Base-by-base conservation (phyloP, 1,284 basidiomycete genomes). In the Tilletia caries region DNA sequence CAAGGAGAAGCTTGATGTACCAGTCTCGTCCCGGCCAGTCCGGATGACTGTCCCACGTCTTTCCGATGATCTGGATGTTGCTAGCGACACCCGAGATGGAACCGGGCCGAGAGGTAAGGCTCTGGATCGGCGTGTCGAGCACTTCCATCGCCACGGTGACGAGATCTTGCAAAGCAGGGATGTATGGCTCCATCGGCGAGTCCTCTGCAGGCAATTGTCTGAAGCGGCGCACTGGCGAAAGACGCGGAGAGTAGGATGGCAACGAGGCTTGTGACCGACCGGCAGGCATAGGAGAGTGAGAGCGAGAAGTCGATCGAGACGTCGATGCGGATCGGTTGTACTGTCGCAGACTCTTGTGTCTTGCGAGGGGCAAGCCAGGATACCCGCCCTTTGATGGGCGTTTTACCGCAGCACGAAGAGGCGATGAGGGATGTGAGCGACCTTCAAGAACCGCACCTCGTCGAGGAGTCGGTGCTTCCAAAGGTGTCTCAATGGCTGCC, bases 11-110 rank as follows among this genome's bases (percentile, higher is more conserved):
- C 83, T 95, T 93, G 70, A 98, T 95, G 84, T 98, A 98, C 96
- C 96, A 99, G 70, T 91, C 93, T 68, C 95, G 88, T 15, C 96
- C 95, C 69, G 95, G 93, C 93, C 95, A 98, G 81, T 97, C 93
- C 12, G 94, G 92, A 84, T 98, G 92, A 68, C 95, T 92, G 79
- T 98, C 95, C 96, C 96, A 98, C 15, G 90, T 89, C 78, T 90
- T 91, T 69, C 96, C 96, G 73, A 97, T 91, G 70, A 87, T 88
- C 84, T 98, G 95, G 0, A 98, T 89, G 68, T 92, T 88, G 78
- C 92, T 90, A 37, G 98, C 94, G 72, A 95, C 88, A 73, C 90
- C 88, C 73, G 92, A 90, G 84, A 93, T 96, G 34, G 90, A 85
- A 80, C 93, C 92, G 43, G 94, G 89, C 70, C 91, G 89, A 4